Conservation (phyloP, 2,329 filamentous ascomycete genomes). For the Ceratocystis cacaofunesta region DNA sequence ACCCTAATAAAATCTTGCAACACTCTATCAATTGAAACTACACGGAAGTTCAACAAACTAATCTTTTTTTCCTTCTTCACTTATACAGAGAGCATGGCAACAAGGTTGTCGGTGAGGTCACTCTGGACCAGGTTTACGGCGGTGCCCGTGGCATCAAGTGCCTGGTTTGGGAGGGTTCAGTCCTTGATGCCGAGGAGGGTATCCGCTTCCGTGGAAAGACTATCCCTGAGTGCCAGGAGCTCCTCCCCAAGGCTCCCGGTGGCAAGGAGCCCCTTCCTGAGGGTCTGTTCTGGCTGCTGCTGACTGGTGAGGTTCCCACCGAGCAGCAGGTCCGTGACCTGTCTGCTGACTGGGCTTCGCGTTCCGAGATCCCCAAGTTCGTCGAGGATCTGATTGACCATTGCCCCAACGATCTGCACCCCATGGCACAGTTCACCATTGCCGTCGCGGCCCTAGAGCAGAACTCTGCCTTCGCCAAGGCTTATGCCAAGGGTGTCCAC, state of each 20-base stretch:
- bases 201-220: constrained; percentile 99
- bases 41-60: constrained; percentile 2
- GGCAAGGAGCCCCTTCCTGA: constrained; percentile 95
- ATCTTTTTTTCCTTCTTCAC: background rate
- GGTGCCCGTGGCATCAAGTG: constrained; percentile 98
- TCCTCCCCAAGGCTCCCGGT: constrained; percentile 92
- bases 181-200: constrained; percentile 95
- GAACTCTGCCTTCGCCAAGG: constrained; percentile 94
- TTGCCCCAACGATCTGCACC: constrained; percentile 96
- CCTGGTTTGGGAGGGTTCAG: constrained; percentile 96
- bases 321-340: constrained; percentile 98
- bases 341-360: constrained; percentile 96
- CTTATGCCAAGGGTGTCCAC: constrained; percentile 96
- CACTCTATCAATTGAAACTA: background rate
- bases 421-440: constrained; percentile 98
- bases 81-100: constrained; percentile 66
- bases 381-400: constrained; percentile 99
- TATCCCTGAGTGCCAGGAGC: constrained; percentile 95
- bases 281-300: constrained; percentile 98
- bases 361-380: constrained; percentile 93
- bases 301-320: constrained; percentile 92
- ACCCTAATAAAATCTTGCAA: background rate
- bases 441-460: constrained; percentile 97
- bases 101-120: constrained; percentile 95
- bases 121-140: constrained; percentile 97